Evolutionary conservation across 1,139 yeast genomes (phyloP), one percentile per base, ranked within the genome.

Genomic region (Geotrichum carabidarum): DNA sequence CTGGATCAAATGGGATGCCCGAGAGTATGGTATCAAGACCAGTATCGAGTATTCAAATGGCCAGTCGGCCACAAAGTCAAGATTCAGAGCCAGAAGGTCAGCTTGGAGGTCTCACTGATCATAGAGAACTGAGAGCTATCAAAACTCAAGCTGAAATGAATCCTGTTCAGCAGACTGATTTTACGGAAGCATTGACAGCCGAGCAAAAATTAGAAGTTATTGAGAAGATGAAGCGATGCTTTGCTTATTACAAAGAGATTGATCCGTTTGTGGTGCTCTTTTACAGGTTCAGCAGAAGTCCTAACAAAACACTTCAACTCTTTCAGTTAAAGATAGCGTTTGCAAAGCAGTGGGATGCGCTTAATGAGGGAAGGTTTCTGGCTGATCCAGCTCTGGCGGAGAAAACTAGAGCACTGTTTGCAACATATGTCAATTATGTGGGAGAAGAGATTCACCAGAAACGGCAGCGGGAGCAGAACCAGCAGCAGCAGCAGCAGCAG

Each of bases 271-370:
- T 87, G 50, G 89, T 94, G 45, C 83, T 86, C 65, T 87, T 86
- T 63, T 88, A 79, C 65, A 79, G 84, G 57, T 75, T 88, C 55
- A 84, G 94, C 1, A 80, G 84, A 62, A 86, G 85, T 66, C 78
- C 77, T 47, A 88, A 82, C 55, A 91, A 88, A 5, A 85, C 95
- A 0, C 82, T 82, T 63, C 79, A 87, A 59, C 78, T 89, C 59
- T 76, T 89, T 58, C 93, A 86, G 67, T 81, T 87, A 77, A 84
- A 88, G 68, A 78, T 82, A 59, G 84, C 88, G 85, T 81, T 88
- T 45, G 84, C 82, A 63, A 85, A 84, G 66, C 86, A 88, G 58
- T 73, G 84, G 65, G 94, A 87, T 53, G 81, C 80, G 60, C 70
- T 85, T 67, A 78, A 81, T 63, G 74, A 81, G 68, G 82, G 86